Base-by-base conservation (phyloP, 345 rosid species). In the Heritiera littoralis region DNA sequence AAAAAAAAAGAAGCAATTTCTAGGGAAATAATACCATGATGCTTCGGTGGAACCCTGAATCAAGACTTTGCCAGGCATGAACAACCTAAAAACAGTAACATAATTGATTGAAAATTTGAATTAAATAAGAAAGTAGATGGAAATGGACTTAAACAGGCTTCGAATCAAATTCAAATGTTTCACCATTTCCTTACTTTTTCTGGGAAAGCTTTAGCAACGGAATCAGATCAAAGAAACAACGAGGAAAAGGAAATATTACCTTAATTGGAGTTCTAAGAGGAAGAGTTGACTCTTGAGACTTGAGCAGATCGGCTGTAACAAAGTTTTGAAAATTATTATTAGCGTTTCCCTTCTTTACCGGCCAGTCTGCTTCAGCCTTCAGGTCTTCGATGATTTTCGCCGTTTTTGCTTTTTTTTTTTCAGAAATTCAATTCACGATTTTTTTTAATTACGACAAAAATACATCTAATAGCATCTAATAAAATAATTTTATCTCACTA, bases 21-120 rank as follows among this genome's bases (percentile, higher is more conserved):
- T 28, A 59, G 23, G 12, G 20, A 77, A 81, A 81, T 60, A 51
- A 48, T 80, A 84, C 86, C 86, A 84, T 84, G 79, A 74, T 65
- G 76, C 32, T 52, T 59, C 13, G 12, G 43, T 67, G 20, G 66
- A 55, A 38, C 69, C 52, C 40, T 8, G 46, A 30, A 48, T 55
- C 51, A 51, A 54, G 40, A 75, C 65, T 79, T 69, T 55, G 68
- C 43, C 70, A 3, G 74, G 77, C 84, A 79, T 64, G 73, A 79
- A 61, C 71, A 48, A 54, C 71, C 83, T 75, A 28, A 17, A 20
- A 45, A 59, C 56, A 59, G 77, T 40, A 13, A 59, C 67, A 59
- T 38, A 38, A 55, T 35, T 52, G 4, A 3, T 17, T 40, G 14
- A 18, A 71, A 72, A 17, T 8, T 35, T 9, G 30, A 52, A 32